A percentile compares a stretch with the other conserved stretches of the same genome.
Evolutionary conservation across 2,329 filamentous ascomycete species (phyloP).

Genomic region (Coleophoma cylindrospora): DNA sequence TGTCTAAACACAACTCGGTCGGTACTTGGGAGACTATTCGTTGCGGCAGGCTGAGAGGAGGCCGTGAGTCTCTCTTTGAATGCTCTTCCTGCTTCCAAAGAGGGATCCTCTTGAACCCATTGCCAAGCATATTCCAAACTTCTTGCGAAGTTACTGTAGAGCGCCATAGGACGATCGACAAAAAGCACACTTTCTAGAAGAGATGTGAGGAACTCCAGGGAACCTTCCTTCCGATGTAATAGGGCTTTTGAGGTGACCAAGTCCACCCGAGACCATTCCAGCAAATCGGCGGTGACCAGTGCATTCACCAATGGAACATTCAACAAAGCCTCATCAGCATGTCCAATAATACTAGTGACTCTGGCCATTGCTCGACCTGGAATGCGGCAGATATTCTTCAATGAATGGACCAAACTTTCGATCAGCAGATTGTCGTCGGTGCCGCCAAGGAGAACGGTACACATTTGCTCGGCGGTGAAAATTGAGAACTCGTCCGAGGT

Average conservation of each 20-base stretch:
- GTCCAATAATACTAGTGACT: conserved; percentile 50
- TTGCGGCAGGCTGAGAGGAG: conserved; percentile 44
- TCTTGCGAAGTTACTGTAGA: conserved; percentile 81
- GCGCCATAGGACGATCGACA: conserved; percentile 68
- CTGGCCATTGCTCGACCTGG: conserved; percentile 44
- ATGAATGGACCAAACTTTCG: conserved; percentile 57
- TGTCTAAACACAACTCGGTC: conserved; percentile 56
- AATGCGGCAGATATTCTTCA: conserved; percentile 57
- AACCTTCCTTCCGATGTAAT: conserved; percentile 62
- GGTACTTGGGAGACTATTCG: conserved; percentile 31
- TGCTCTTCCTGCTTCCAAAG: conserved; percentile 59
- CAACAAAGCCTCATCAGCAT: conserved; percentile 49
- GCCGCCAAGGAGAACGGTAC: conserved; percentile 46
- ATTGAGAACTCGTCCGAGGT: conserved; percentile 55
- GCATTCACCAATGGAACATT: conserved; percentile 53
- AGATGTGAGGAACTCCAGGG: conserved; percentile 74
- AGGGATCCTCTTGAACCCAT: conserved; percentile 73
- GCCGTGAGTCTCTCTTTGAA: conserved; percentile 62
- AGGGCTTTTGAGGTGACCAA: conserved; percentile 70
- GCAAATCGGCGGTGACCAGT: conserved; percentile 52
- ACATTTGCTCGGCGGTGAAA: conserved; percentile 56
- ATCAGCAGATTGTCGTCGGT: conserved; percentile 49
- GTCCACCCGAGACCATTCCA: conserved; percentile 64
- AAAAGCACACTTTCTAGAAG: conserved; percentile 76
- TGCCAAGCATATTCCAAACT: conserved; percentile 76